Evolutionary conservation across 2,329 filamentous ascomycete genomes (phyloP), one percentile per base, ranked within the genome.

Genomic region (Penicillium sp.): DNA sequence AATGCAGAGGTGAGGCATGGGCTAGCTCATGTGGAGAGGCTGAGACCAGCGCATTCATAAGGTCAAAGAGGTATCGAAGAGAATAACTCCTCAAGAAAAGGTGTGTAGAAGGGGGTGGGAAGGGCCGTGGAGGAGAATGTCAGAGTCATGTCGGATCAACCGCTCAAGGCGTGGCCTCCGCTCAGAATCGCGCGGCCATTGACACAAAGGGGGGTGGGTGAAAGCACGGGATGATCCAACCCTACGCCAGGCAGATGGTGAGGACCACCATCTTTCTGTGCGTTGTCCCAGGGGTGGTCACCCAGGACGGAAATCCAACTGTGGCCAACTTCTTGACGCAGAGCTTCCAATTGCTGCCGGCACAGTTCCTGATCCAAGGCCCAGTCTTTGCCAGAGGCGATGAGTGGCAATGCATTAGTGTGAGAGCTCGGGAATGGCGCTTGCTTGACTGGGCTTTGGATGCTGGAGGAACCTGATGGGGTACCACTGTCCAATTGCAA

Each of bases 301-400:
- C 86, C 86, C 43, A 97, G 75, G 11, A 87, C 88, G 53, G 84
- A 90, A 35, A 98, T 78, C 79, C 95, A 98, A 34, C 84, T 86
- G 59, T 84, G 88, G 29, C 90, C 90, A 55, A 95, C 84, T 61
- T 91, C 88, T 61, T 85, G 85, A 52, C 90, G 85, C 46, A 96
- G 73, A 3, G 86, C 83, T 67, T 95, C 90, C 46, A 97, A 85
- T 68, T 93, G 93, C 66, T 87, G 87, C 48, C 86, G 83, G 68
- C 95, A 97, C 6, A 88, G 74, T 61, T 93, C 88, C 46, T 86
- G 85, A 49, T 81, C 80, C 38, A 81, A 54, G 32, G 58, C 53
- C 65, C 65, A 69, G 39, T 70, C 66, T 32, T 62, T 58, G 35
- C 50, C 50, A 12, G 61, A 56, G 11, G 53, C 29, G 29, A 8